Evolutionary conservation across 179 eudicot species (phyloP).

Genomic region (Camellia oleifera): DNA sequence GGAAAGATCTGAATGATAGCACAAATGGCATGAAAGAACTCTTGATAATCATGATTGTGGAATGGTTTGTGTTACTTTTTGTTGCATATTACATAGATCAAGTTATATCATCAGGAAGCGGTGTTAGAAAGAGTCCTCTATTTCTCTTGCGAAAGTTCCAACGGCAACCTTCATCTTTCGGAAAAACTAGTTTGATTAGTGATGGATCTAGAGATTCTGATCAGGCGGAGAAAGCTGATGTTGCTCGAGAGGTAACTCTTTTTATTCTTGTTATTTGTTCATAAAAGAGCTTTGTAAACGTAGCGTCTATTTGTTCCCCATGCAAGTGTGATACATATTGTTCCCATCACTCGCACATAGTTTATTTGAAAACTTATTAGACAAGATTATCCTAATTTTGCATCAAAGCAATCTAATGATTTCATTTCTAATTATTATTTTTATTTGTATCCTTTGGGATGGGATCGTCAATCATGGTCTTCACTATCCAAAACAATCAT

Average conservation of each 20-base stretch:
- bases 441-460: background rate
- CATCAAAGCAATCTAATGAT: background rate
- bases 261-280: background rate
- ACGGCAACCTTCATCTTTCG: constrained; percentile 40
- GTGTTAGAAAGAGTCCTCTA: constrained; percentile 47
- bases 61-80: constrained; percentile 71
- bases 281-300: background rate
- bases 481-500: background rate
- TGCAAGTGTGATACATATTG: too few relatives aligned
- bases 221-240: constrained; percentile 85
- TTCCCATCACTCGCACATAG: too few relatives aligned
- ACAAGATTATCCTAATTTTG: background rate
- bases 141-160: constrained; percentile 40
- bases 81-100: constrained; percentile 66
- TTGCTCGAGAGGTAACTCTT: constrained; percentile 70
- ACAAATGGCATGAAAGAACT: constrained; percentile 73
- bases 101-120: constrained; percentile 66
- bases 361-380: background rate
- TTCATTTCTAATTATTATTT: background rate
- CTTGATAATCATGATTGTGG: constrained; percentile 69
- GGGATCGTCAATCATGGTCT: background rate
- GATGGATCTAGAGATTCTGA: constrained; percentile 60
- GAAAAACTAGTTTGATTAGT: constrained; percentile 47
- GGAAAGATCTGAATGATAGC: constrained; percentile 62
- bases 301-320: background rate